A percentile compares a stretch with the other conserved stretches of the same genome.
These are phyloP conservation scores for Wolfiporia cocos DNA, from an alignment of 1,284 basidiomycete genomes.

Conservation along the genomic window DNA sequence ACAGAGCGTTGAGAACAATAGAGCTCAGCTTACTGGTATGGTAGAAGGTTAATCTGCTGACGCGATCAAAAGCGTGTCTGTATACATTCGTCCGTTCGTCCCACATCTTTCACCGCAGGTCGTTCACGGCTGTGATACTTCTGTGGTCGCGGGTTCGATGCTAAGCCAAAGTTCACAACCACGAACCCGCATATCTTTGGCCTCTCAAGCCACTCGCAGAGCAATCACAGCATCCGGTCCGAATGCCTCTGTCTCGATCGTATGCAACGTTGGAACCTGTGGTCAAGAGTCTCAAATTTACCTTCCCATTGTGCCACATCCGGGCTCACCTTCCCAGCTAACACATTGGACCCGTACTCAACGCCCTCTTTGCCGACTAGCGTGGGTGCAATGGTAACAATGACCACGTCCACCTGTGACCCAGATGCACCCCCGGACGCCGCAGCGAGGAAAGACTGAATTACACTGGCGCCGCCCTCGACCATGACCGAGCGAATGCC, in stretches of 20 bases:
- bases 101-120: too few relatives aligned
- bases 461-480: slow-evolving; percentile 87
- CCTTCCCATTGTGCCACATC: not conserved
- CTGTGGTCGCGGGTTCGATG: too few relatives aligned
- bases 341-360: slow-evolving; percentile 37
- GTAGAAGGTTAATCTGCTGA: too few relatives aligned
- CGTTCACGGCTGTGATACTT: too few relatives aligned
- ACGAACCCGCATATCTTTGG: too few relatives aligned
- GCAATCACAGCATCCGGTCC: slow-evolving; percentile 25
- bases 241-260: slow-evolving; percentile 24
- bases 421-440: slow-evolving; percentile 9
- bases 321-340: slow-evolving; percentile 15
- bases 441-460: slow-evolving; percentile 66
- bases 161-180: too few relatives aligned
- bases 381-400: slow-evolving; percentile 81
- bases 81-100: too few relatives aligned
- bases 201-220: slow-evolving; percentile 13
- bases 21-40: too few relatives aligned
- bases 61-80: too few relatives aligned
- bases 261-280: slow-evolving; percentile 22
- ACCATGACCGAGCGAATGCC: slow-evolving; percentile 84
- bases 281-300: slow-evolving; percentile 1
- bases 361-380: slow-evolving; percentile 74
- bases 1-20: too few relatives aligned
- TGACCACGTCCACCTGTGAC: slow-evolving; percentile 45